Base-by-base conservation (phyloP, 371 early-diverging fungal genomes). In the Rhizopus delemar region DNA sequence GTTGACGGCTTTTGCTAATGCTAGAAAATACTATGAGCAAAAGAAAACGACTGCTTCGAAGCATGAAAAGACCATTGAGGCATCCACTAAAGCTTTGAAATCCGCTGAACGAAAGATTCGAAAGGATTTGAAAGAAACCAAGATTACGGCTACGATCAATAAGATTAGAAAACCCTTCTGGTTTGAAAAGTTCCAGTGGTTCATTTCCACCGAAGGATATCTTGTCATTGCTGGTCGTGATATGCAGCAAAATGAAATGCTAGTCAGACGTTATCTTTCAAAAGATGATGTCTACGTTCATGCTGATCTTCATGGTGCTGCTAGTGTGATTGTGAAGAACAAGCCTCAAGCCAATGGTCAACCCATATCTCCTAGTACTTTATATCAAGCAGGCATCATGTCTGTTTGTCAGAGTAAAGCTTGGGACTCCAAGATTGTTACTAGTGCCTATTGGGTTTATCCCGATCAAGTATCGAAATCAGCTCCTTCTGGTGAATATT, bases 141-240 rank as follows among this genome's bases (percentile, higher is more conserved):
- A 85, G 58, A 87, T 86, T 28, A 89, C 87, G 5, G 84, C 89
- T 0, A 77, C 87, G 13, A 93, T 94, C 62, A 87, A 82, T 55
- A 88, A 91, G 67, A 86, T 90, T 46, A 92, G 99, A 63, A 95
- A 94, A 60, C 90, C 93, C 3, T 93, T 88, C 49, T 99, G 99
- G 99, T 99, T 99, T 81, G 99, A 99, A 74, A 98, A 98, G 82
- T 99, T 98, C 66, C 63, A 92, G 50, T 99, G 99, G 98, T 99
- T 97, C 68, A 83, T 99, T 33, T 89, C 93, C 4, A 91, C 95
- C 0, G 99, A 99, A 65, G 93, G 93, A 53, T 91, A 91, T 63
- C 74, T 99, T 57, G 90, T 99, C 13, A 85, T 99, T 67, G 97
- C 94, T 34, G 99, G 99, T 41, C 90, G 91, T 46, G 99, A 99